Evolutionary conservation across 805 yeast genomes (phyloP).

Genomic region (Candida taoyuanica): DNA sequence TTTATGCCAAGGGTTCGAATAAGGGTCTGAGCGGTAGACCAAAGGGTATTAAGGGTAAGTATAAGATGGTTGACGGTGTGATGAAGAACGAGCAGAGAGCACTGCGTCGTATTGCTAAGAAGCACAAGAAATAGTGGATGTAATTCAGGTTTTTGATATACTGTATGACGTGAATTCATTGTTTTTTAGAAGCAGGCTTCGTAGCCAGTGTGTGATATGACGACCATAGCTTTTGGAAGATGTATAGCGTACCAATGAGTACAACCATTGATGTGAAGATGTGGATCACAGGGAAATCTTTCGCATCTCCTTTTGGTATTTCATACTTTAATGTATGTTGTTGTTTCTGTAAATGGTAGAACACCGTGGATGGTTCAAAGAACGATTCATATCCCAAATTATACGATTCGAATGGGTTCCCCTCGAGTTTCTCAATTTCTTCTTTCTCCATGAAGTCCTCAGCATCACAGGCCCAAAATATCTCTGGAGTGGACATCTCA

Average conservation of each 20-base stretch:
- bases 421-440: slow-evolving; percentile 21
- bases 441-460: slow-evolving; percentile 17
- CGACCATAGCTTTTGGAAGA: slow-evolving; percentile 26
- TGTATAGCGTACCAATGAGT: slow-evolving; percentile 30
- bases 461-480: slow-evolving; percentile 50
- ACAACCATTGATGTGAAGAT: slow-evolving; percentile 33
- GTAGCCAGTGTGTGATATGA: background rate
- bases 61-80: slow-evolving; percentile 98
- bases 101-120: slow-evolving; percentile 82
- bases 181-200: slow-evolving; percentile 1
- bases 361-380: slow-evolving; percentile 43
- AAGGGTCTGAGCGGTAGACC: slow-evolving; percentile 93
- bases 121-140: slow-evolving; percentile 52
- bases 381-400: slow-evolving; percentile 40
- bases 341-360: slow-evolving; percentile 30
- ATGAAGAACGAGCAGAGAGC: slow-evolving; percentile 97
- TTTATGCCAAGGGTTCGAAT: slow-evolving; percentile 82
- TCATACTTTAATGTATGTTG: slow-evolving; percentile 18
- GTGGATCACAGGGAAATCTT: slow-evolving; percentile 30
- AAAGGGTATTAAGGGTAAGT: slow-evolving; percentile 92
- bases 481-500: slow-evolving; percentile 33
- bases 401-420: slow-evolving; percentile 36
- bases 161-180: background rate
- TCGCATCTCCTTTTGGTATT: slow-evolving; percentile 40
- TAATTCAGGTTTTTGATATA: background rate